Evolutionary conservation across 2,329 filamentous ascomycete species (phyloP).

Genomic region (Chalaropsis ovoidea): DNA sequence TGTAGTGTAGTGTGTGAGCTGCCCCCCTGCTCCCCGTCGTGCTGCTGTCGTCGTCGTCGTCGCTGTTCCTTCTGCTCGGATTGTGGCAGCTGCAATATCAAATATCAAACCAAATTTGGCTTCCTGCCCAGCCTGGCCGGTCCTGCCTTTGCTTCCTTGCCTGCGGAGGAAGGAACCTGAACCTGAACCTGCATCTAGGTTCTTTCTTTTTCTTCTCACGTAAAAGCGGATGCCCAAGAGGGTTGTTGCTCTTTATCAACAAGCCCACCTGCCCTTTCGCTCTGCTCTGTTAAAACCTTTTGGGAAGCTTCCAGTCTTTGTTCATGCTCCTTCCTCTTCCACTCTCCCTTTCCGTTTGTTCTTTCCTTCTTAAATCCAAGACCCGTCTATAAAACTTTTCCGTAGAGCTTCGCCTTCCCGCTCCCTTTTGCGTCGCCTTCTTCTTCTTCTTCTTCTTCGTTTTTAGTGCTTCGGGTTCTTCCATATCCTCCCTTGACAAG

Average conservation of each 20-base stretch:
- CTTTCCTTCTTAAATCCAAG: slow-evolving; percentile 8
- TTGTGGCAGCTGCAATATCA: slow-evolving; percentile 6
- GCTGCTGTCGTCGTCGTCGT: background rate
- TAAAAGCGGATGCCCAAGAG: background rate
- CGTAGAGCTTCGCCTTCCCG: background rate
- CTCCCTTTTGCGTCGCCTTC: background rate
- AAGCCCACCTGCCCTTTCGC: slow-evolving; percentile 2
- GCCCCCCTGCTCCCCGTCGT: background rate
- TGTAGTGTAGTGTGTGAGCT: background rate
- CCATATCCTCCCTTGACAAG: background rate
- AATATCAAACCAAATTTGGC: background rate
- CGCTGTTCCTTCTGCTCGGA: background rate
- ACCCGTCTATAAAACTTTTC: slow-evolving; percentile 1
- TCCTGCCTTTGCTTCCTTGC: background rate
- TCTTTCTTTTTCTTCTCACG: background rate
- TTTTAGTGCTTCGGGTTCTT: background rate
- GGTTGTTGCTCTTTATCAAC: slow-evolving; percentile 4
- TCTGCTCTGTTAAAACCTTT: background rate
- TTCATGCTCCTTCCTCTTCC: background rate
- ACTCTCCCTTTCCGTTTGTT: background rate
- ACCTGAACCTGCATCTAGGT: background rate
- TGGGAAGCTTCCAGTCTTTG: background rate
- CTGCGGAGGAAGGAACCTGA: background rate
- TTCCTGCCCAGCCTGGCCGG: background rate
- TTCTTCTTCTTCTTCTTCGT: background rate